A percentile compares a stretch with the other conserved stretches of the same genome.
Evolutionary conservation across 305 asterid species (phyloP).

Genomic region (Petunia hybrid): DNA sequence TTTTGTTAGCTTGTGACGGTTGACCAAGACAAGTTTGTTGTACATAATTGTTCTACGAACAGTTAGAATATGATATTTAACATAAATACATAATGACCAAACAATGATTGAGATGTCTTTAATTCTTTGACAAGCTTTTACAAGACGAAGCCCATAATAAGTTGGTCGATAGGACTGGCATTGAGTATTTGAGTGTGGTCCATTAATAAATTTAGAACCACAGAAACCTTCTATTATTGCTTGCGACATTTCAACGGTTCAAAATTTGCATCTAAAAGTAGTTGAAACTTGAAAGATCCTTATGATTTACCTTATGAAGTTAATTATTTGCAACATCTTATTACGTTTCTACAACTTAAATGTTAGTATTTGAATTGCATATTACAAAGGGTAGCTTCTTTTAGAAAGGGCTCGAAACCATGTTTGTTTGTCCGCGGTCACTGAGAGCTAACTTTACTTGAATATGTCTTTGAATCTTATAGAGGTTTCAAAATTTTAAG

Average conservation of each 20-base stretch:
- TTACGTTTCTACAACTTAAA: too few relatives aligned
- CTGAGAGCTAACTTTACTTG: too few relatives aligned
- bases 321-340: too few relatives aligned
- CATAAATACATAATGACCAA: slow-evolving; percentile 18
- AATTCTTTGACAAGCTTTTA: background rate
- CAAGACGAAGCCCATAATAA: background rate
- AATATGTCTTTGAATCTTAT: too few relatives aligned
- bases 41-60: background rate
- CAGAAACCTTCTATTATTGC: background rate
- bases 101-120: background rate
- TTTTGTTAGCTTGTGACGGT: background rate
- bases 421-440: too few relatives aligned
- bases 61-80: background rate
- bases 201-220: background rate
- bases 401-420: too few relatives aligned
- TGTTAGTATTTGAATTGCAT: too few relatives aligned
- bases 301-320: too few relatives aligned
- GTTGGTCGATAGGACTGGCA: background rate
- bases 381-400: too few relatives aligned
- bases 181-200: background rate
- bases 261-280: background rate
- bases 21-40: background rate
- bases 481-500: too few relatives aligned
- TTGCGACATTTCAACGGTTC: background rate
- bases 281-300: background rate